phyloP scores from a whole-genome alignment of 2,329 filamentous ascomycete genomes.

The Cytospora piceae region DNA sequence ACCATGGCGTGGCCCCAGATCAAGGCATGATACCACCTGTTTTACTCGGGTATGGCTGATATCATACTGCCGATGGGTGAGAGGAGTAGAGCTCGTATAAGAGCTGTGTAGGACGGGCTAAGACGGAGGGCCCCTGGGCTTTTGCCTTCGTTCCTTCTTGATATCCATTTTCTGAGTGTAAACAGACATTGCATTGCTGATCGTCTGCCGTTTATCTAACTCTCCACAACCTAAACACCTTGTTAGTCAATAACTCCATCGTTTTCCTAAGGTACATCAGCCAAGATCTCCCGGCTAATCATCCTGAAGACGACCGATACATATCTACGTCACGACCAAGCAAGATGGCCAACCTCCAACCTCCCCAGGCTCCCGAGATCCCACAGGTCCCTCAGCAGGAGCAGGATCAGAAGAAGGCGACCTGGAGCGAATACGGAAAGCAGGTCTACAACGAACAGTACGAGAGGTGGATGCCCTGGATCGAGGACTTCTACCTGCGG shows the following conservation, averaged over 20 bases:
- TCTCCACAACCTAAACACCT: background rate
- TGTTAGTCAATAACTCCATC: background rate
- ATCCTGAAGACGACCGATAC: background rate
- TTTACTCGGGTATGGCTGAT: background rate
- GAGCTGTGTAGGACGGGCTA: background rate
- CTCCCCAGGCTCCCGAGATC: conserved; percentile 10
- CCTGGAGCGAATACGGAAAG: conserved; percentile 40
- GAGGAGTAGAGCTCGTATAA: conserved; percentile 6
- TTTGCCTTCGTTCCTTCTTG: background rate
- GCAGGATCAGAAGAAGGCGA: conserved; percentile 26
- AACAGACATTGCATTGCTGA: background rate
- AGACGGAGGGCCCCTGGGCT: background rate
- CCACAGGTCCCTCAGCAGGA: conserved; percentile 6
- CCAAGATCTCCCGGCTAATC: background rate
- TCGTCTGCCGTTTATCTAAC: background rate
- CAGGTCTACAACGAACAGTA: conserved; percentile 73
- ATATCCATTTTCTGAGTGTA: background rate
- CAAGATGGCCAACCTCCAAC: conserved; percentile 18
- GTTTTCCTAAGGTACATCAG: background rate
- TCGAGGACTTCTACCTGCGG: conserved; percentile 72
- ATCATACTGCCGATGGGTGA: background rate
- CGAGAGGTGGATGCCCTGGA: conserved; percentile 76
- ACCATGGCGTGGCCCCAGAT: background rate
- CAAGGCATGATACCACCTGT: conserved; percentile 1
- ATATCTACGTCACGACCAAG: background rate